Base-by-base conservation (phyloP, 2,329 filamentous ascomycete species). In the Teratosphaeria pseudoeucalypti region DNA sequence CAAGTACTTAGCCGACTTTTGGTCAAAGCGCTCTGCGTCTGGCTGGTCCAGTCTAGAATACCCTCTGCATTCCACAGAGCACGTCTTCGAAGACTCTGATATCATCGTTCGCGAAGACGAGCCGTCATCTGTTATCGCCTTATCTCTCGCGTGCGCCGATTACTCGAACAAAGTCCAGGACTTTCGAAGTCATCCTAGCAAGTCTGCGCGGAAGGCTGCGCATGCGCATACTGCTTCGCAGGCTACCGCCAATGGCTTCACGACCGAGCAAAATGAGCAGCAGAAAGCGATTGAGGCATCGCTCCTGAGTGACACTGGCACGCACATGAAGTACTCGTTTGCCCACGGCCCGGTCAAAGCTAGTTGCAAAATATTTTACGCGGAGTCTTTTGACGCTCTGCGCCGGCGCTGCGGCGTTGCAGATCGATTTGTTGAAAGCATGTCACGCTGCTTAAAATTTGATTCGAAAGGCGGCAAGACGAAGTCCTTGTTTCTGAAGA, bases 351-450 rank as follows among this genome's bases (percentile, higher is more conserved):
- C 89, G n/a, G 92, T 95, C 2, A 90, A 88, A 68, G 95, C 96
- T 83, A 87, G 92, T 56, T 97, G 95, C 79, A 99, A 99, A 75
- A 94, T 99, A 54, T 97, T 99, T 74, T 99, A 95, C 69, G 94
- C 94, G 0, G 94, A 97, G 73, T 94, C 96, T 64, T 99, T 99
- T 67, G 94, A 99, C 74, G 94, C 94, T 2, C 81, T 99, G 47
- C 85, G 94, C 59, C 84, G 89, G 59, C 96, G 96, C 74, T 97
- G 92, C 65, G 92, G 92, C 16, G 88, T 96, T 9, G 86, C 90
- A 1, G 92, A 97, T 70, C 88, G 94, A 39, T 95, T 99, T 65
- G 86, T 97, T 29, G 94, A 99, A 72, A 96, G 92, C 1, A 79
- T 99, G 26, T 97, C 94, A 7, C 85, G 94, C 23, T 99, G 95